A percentile compares a stretch with the other conserved stretches of the same genome.
These are phyloP conservation scores for Colletotrichum falcatum DNA, from an alignment of 2,329 filamentous ascomycete species.

Conservation along the genomic window DNA sequence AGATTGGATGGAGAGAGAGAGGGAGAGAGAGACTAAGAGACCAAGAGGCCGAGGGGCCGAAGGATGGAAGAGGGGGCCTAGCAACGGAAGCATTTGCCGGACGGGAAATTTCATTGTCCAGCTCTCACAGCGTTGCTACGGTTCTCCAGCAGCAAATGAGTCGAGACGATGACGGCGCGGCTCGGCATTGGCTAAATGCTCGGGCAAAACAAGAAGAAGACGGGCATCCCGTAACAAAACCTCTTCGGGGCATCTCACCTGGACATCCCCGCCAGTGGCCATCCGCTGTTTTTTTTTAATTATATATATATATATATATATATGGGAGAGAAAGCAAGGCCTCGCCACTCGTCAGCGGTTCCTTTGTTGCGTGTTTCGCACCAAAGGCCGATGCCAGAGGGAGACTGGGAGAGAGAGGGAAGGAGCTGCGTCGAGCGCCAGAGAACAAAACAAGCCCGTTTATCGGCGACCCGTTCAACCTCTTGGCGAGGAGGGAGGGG, in stretches of 20 bases:
- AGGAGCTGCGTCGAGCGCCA: background rate
- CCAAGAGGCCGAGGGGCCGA: background rate
- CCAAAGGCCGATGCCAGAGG: background rate
- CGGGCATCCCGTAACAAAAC: constrained; percentile 8
- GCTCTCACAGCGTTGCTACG: background rate
- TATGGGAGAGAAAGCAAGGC: background rate
- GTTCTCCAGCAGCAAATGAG: background rate
- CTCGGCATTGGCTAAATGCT: constrained; percentile 15
- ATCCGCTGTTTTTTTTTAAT: background rate
- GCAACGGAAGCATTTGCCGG: constrained; percentile 19
- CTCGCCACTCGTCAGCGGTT: background rate
- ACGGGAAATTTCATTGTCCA: background rate
- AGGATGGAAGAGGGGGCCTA: background rate
- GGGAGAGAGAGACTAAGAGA: too few species aligned
- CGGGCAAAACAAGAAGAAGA: constrained; percentile 10
- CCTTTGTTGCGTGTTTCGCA: background rate
- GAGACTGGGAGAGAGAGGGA: background rate
- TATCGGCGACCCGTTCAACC: constrained; percentile 28
- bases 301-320: too few species aligned
- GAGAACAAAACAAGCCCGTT: constrained; percentile 6
- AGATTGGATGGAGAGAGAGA: background rate
- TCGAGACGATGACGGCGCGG: constrained; percentile 16
- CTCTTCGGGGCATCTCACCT: background rate
- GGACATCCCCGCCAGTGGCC: background rate
- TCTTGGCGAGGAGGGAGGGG: constrained; percentile 22